Base-by-base conservation (phyloP, 257 asterid species). In the Solanum tarijense region DNA sequence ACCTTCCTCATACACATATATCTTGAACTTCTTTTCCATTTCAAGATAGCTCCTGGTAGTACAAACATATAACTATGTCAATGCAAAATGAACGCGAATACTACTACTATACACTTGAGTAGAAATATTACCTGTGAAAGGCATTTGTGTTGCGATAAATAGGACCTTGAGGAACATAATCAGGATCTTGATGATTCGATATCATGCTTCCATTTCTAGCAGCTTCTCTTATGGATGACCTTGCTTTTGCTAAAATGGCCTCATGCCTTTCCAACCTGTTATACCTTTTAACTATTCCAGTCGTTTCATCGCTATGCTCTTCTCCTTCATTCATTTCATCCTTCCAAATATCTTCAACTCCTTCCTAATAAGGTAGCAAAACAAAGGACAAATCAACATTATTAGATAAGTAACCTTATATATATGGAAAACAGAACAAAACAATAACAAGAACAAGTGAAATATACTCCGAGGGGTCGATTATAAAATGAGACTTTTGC, bases 1-100 rank as follows among this genome's bases (percentile, higher is more conserved):
- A 6, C 99, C 99, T 92, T 96, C 99, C 83, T 93, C 92, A 74
- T 96, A 96, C 14, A 94, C 94, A 58, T 93, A 95, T 5, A 94
- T 87, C 90, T 95, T 96, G 93, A 96, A 96, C 89, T 27, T 66
- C 41, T 83, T 93, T 92, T 95, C 99, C 98, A 96, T 95, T 87
- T 94, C 98, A 12, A 58, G 85, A 89, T 95, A 94, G 91, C 98
- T 94, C 93, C 98, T 96, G 35, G 82, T 94, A 52, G 82, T 73
- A 35, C 69, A 86, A 85, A 85, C 12, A 62, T 62, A 0, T 2
- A 14, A 71, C 23, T 16, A 73, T 86, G 32, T 34, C 11, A 86
- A 36, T 34, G 81, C 18, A 73, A 20, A 7, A 18, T 73, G 27
- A 72, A 9, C 16, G 9, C 5, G 27, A 73, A 20, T 20, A 73